Conservation (phyloP, 371 early-diverging fungal species). For the Cokeromyces recurvatus region DNA sequence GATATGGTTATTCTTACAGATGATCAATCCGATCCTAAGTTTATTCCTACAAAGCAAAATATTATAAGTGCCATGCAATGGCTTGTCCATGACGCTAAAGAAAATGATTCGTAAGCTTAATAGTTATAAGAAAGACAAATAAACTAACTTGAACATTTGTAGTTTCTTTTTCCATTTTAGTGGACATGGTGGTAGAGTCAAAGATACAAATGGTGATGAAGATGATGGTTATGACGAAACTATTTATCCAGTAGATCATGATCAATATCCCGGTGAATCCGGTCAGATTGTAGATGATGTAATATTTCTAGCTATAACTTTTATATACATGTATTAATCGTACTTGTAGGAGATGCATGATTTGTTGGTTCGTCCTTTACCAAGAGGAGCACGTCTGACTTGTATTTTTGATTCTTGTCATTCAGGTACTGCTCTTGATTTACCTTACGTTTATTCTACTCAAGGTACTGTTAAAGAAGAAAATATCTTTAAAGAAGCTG, state of each 20-base stretch:
- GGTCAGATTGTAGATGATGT: slow-evolving; percentile 89
- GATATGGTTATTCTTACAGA: slow-evolving; percentile 87
- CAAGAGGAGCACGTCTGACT: slow-evolving; percentile 79
- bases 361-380: slow-evolving; percentile 78
- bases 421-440: slow-evolving; percentile 84
- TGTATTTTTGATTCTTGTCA: slow-evolving; percentile 85
- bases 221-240: slow-evolving; percentile 71
- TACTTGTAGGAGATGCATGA: slow-evolving; percentile 66
- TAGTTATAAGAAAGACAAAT: too few relatives aligned
- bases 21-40: slow-evolving; percentile 64
- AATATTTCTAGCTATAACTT: too few relatives aligned
- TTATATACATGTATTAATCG: too few relatives aligned
- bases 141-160: too few relatives aligned
- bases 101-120: slow-evolving; percentile 72
- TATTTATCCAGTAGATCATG: slow-evolving; percentile 81
- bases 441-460: slow-evolving; percentile 78
- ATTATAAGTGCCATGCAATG: slow-evolving; percentile 86
- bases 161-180: slow-evolving; percentile 85
- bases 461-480: slow-evolving; percentile 61
- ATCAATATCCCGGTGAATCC: slow-evolving; percentile 14
- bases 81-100: slow-evolving; percentile 77
- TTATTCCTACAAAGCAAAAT: slow-evolving; percentile 79
- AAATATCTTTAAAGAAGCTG: slow-evolving; percentile 45
- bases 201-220: slow-evolving; percentile 80
- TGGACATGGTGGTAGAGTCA: slow-evolving; percentile 82